Percentiles rank a stretch among this genome's conserved stretches.
Evolutionary conservation across 495 filamentous ascomycete species (phyloP).

Genomic region (Trichoderma parareesei): DNA sequence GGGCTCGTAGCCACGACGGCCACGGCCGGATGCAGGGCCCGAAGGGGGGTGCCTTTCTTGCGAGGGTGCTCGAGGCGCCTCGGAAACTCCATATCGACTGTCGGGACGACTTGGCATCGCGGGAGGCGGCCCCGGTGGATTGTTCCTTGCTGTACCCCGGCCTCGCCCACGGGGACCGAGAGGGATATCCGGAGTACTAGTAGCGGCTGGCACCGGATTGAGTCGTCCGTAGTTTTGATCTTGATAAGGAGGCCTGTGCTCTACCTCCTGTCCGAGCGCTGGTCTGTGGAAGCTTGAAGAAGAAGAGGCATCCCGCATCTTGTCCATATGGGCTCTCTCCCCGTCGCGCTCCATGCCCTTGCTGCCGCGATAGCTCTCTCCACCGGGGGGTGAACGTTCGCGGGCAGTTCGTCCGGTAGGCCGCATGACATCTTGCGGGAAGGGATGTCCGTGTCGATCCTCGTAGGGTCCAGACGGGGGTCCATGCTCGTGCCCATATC

Average conservation of each 20-base stretch:
- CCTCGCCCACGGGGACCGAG: conserved; percentile 60
- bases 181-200: conserved; percentile 44
- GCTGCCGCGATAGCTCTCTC: conserved; percentile 17
- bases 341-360: conserved; percentile 26
- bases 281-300: conserved; percentile 24
- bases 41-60: conserved; percentile 42
- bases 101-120: conserved; percentile 29
- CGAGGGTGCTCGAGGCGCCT: conserved; percentile 31
- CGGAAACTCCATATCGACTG: conserved; percentile 24
- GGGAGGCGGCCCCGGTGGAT: conserved; percentile 15
- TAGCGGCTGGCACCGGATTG: conserved; percentile 36
- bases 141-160: conserved; percentile 27
- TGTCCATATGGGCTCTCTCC: conserved; percentile 27
- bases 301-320: conserved; percentile 26
- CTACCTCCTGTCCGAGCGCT: conserved; percentile 33
- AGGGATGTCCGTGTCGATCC: conserved; percentile 32
- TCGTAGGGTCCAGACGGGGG: conserved; percentile 35
- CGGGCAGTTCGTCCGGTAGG: conserved; percentile 27
- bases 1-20: conserved; percentile 29
- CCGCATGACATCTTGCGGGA: conserved; percentile 31
- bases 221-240: conserved; percentile 57
- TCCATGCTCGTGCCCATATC: conserved; percentile 24
- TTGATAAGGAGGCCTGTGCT: conserved; percentile 48
- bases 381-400: conserved; percentile 19
- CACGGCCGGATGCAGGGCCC: conserved; percentile 37